A percentile compares a stretch with the other conserved stretches of the same genome.
Conservation (phyloP, 2,329 filamentous ascomycete genomes). For the Penicillium sp. region DNA sequence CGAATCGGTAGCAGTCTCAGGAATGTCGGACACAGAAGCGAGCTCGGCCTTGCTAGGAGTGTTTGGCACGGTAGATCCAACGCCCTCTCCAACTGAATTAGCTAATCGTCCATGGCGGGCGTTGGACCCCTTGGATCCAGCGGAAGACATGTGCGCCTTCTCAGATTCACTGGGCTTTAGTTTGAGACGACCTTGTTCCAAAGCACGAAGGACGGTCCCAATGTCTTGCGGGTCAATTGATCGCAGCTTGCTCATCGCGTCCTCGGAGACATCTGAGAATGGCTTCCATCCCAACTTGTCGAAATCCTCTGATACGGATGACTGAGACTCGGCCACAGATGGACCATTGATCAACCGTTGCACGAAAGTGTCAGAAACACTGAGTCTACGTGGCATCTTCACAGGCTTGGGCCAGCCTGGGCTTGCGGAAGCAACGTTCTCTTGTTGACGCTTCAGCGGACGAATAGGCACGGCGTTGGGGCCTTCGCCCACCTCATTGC, state of each 20-base stretch:
- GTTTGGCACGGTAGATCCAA: constrained; percentile 22
- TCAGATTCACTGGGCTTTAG: constrained; percentile 36
- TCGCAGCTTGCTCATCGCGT: constrained; percentile 38
- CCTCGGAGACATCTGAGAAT: constrained; percentile 37
- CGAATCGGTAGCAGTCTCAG: constrained; percentile 26
- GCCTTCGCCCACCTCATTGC: constrained; percentile 40
- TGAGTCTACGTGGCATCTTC: constrained; percentile 35
- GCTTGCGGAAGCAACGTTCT: constrained; percentile 32
- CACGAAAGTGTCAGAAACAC: constrained; percentile 30
- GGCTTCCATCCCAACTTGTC: constrained; percentile 27
- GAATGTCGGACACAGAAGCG: constrained; percentile 18
- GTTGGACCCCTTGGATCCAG: constrained; percentile 33
- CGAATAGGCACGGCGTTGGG: constrained; percentile 26
- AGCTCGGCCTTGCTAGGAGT: neutral
- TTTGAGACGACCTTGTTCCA: constrained; percentile 37
- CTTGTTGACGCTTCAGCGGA: constrained; percentile 38
- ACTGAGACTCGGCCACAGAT: constrained; percentile 28
- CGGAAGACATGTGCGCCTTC: constrained; percentile 31
- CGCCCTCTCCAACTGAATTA: constrained; percentile 16
- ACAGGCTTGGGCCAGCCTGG: constrained; percentile 35
- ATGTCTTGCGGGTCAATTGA: constrained; percentile 38
- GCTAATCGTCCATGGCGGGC: constrained; percentile 19
- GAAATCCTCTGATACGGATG: constrained; percentile 13
- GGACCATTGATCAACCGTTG: constrained; percentile 34
- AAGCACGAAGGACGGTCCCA: constrained; percentile 32